Conservation (phyloP, 192 early-diverging fungal genomes). For the Lunasporangiospora selenospora region DNA sequence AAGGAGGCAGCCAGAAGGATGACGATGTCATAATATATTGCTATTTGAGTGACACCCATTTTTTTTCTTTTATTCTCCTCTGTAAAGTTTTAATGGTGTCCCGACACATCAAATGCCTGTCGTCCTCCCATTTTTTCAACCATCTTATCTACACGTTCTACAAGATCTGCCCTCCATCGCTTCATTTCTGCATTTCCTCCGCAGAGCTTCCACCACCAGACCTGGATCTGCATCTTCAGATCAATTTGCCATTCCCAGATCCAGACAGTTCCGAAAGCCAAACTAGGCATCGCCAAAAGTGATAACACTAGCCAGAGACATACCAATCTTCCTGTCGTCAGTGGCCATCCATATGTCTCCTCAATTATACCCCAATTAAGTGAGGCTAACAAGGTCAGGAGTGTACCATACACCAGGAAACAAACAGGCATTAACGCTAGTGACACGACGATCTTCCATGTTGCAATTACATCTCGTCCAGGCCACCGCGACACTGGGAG, state of each 20-base stretch:
- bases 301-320: constrained; percentile 27
- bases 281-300: constrained; percentile 21
- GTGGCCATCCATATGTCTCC: constrained; percentile 1
- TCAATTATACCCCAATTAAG: too few relatives aligned
- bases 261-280: constrained; percentile 33
- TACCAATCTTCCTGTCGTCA: constrained; percentile 19
- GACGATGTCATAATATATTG: too few relatives aligned
- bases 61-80: too few relatives aligned
- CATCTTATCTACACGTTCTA: constrained; percentile 10
- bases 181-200: constrained; percentile 45
- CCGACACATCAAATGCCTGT: constrained; percentile 27
- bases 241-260: constrained; percentile 48
- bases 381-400: constrained; percentile 18
- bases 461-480: constrained; percentile 54
- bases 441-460: constrained; percentile 51
- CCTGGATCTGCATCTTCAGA: constrained; percentile 38
- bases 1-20: too few relatives aligned
- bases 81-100: constrained; percentile 16
- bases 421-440: constrained; percentile 40
- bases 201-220: constrained; percentile 46
- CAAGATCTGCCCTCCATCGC: constrained; percentile 34
- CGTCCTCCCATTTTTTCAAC: constrained; percentile 28
- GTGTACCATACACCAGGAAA: constrained; percentile 30
- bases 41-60: too few relatives aligned
- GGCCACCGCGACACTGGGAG: constrained; percentile 55